Evolutionary conservation across 148 eudicot species (phyloP), one percentile per base, ranked within the genome.

Genomic region (Drosera capensis): DNA sequence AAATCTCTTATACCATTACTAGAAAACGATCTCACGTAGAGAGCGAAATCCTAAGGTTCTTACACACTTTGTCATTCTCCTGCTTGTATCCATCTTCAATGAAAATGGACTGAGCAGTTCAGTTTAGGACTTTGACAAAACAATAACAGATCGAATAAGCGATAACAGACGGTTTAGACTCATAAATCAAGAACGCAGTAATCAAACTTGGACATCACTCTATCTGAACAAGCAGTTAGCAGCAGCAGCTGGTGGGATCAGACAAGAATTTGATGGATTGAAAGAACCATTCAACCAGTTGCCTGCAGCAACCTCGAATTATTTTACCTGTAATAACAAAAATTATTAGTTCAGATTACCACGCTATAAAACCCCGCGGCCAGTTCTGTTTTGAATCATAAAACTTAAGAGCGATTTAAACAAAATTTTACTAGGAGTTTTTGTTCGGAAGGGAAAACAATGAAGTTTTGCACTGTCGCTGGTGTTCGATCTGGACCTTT

Each of bases 121-220:
- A 17, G 12, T 17, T 46, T 14, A 24, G 20, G 7, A 30, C 2
- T 5, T n/a, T n/a, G n/a, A n/a, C n/a, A n/a, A 12, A 45, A 25
- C 0, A 25, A 48, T 14, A 7, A 2, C 8, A 47, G 28, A 8
- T 21, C 25, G 48, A n/a, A n/a, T n/a, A n/a, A 48, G 35, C 29
- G 21, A 48, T 19, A 18, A 30, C 2, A 29, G 31, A 25, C 15
- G 12, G 16, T 26, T 11, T 17, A 26, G 29, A 9, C 34, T 13
- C 6, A 30, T 13, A 30, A 30, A 30, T 6, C 13, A 34, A 34
- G 14, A 34, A 35, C 39, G 34, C 30, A 48, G 3, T 3, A 11
- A 19, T 23, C 35, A 23, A 25, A 51, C 45, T 38, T 51, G 23
- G 43, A 39, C 55, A 51, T 51, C 45, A 23, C 55, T 51, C 55